Evolutionary conservation across 2,329 filamentous ascomycete species (phyloP), one percentile per base, ranked within the genome.

Genomic region (Colletotrichum destructivum): DNA sequence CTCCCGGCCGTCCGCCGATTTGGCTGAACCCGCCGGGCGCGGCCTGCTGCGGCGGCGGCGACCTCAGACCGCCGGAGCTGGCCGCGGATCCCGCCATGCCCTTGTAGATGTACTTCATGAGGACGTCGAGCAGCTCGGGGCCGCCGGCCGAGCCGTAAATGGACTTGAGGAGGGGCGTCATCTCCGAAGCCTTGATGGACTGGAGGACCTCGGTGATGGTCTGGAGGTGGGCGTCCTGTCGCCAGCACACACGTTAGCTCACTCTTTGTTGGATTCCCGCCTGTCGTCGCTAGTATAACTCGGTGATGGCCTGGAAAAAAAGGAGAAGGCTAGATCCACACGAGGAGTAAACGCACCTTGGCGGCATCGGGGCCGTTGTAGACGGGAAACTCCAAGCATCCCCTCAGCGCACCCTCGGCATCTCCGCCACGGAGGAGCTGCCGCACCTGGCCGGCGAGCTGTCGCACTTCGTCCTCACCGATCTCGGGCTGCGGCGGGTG

Each of bases 91-190:
- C 78, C 4, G 89, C 88, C 95, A 98, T 98, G 76, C 95, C 95
- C 85, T 97, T 98, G 88, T 97, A 96, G 78, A 98, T 87, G 84
- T 98, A 99, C 86, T 99, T 99, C 94, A 98, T 98, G 81, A 99
- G 85, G 62, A 96, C 94, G 82, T 99, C 96, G 76, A 97, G 85
- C 73, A 93, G 88, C 83, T 98, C 96, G 73, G 90, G 90, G 38
- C 96, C 96, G 73, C 93, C 93, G 62, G 93, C 90, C 13, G 92
- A 91, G 71, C 86, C 86, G 84, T 96, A 95, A 78, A 98, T 93
- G 69, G 91, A 90, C 83, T 92, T 91, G 76, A 99, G 86, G 78
- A 98, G 91, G 16, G 94, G 93, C 74, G 92, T 94, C 94, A 98
- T 98, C 77, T 99, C 96, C 77, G 93, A 93, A 79, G 96, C 95